Base-by-base conservation (phyloP, 140 eudicot species). In the Anethum foeniculum region DNA sequence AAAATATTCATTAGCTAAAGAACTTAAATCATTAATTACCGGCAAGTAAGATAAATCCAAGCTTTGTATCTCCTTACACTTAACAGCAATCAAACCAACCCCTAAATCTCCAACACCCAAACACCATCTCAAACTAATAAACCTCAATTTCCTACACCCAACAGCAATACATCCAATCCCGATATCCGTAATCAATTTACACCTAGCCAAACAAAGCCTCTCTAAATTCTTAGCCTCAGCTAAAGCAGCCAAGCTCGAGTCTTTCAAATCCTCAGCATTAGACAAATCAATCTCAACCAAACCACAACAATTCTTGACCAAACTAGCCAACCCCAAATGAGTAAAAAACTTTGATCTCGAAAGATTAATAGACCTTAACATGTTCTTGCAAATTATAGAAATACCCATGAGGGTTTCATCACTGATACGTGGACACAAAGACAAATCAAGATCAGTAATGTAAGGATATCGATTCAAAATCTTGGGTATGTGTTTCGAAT, bases 151-250 rank as follows among this genome's bases (percentile, higher is more conserved):
- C 77, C 80, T 81, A 82, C 99, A 95, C 73, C 97, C 99, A 78
- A 95, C 99, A 46, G 97, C 99, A 58, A 95, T 77, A 90, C 99
- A 95, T 41, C 97, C 97, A 77, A 95, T 86, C 78, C 98, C 99
- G 56, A 95, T 95, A 89, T 95, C 99, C 32, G 88, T 94, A 65
- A 91, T 79, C 19, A 80, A 41, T 82, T 91, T 93, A 82, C 98
- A 95, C 91, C 99, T 88, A 56, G 60, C 87, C 82, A 95, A 76
- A 89, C 90, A 82, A 88, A 95, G 69, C 82, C 75, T 92, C 83
- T 95, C 97, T 87, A 95, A 85, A 78, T 82, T 89, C 90, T 80
- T 71, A 14, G 97, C 97, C 80, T 87, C 88, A 0, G 97, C 97
- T 21, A 95, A 81, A 12, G 90, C 88, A 0, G 93, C 91, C 9